Conservation (phyloP, 2,329 filamentous ascomycete genomes). For the Claviceps fusiformis region DNA sequence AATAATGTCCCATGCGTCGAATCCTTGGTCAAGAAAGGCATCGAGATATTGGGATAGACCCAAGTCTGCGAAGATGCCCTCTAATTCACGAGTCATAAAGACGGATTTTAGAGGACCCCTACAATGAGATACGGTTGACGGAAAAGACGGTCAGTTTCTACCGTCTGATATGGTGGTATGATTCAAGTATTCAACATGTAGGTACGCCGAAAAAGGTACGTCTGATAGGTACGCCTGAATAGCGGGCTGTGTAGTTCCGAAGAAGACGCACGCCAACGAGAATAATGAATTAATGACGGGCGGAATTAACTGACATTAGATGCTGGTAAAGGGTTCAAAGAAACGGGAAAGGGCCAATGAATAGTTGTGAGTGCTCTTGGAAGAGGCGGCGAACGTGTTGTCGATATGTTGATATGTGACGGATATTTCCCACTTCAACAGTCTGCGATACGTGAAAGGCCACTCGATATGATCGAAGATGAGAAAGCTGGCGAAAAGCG, state of each 20-base stretch:
- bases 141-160: background rate
- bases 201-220: background rate
- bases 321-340: background rate
- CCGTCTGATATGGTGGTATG: background rate
- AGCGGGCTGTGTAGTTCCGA: background rate
- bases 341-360: background rate
- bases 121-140: background rate
- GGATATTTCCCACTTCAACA: background rate
- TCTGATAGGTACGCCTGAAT: background rate
- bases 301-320: background rate
- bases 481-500: background rate
- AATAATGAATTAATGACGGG: background rate
- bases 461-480: background rate
- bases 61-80: constrained; percentile 56
- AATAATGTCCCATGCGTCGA: constrained; percentile 74
- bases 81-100: constrained; percentile 44
- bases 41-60: constrained; percentile 67
- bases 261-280: background rate
- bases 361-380: background rate
- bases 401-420: background rate
- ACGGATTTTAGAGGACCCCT: constrained; percentile 5
- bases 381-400: background rate
- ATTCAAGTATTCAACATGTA: constrained; percentile 8
- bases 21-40: constrained; percentile 62
- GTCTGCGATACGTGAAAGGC: background rate